phyloP scores from a whole-genome alignment of 140 eudicot species.

The Oenanthe javanica region DNA sequence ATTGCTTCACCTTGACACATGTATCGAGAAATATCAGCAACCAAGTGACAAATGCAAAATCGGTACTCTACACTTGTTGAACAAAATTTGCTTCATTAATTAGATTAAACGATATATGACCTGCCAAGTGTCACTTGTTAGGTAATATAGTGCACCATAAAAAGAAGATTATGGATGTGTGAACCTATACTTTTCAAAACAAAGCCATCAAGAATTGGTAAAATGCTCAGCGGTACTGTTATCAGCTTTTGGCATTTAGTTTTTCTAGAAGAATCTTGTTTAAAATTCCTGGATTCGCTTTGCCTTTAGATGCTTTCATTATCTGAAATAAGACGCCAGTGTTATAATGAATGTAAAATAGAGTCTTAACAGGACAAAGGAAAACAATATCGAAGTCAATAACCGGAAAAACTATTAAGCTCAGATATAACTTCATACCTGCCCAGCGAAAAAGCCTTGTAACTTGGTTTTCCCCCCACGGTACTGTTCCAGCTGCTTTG shows the following conservation, averaged over 20 bases:
- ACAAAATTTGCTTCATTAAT: not conserved
- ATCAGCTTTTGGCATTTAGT: conserved; percentile 55
- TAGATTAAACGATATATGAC: not conserved
- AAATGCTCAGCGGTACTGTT: not conserved
- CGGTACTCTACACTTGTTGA: not conserved
- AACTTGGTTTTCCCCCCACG: conserved; percentile 89
- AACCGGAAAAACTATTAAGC: not conserved
- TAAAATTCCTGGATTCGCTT: conserved; percentile 85
- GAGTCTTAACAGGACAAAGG: conserved; percentile 4
- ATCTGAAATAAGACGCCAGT: conserved; percentile 26
- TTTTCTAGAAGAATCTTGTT: conserved; percentile 85
- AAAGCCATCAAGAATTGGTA: not conserved
- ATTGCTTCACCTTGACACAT: not conserved
- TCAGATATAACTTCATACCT: conserved; percentile 33
- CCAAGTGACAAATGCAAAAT: not conserved
- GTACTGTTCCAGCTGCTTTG: conserved; percentile 84
- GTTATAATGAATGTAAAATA: not conserved
- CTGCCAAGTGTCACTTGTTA: not conserved
- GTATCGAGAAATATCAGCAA: not conserved
- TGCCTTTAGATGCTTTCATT: conserved; percentile 96
- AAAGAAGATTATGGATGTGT: not conserved
- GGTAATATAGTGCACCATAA: not conserved
- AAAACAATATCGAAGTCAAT: not conserved
- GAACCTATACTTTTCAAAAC: not conserved
- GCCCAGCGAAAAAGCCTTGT: conserved; percentile 92